Evolutionary conservation across 805 yeast genomes (phyloP).

Genomic region (Hemisphaericaspora nanyangensis): DNA sequence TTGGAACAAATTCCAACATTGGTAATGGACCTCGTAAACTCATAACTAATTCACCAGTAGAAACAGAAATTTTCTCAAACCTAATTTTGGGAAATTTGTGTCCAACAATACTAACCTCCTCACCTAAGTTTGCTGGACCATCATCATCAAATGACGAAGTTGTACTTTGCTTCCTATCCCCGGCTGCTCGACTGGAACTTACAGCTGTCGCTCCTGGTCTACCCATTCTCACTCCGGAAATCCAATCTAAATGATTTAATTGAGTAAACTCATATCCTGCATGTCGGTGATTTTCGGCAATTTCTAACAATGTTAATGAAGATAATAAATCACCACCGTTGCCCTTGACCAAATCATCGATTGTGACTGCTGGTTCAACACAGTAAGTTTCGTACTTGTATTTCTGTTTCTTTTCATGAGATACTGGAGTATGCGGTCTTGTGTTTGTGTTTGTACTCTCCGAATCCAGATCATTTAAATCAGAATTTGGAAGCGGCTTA

Average conservation of each 20-base stretch:
- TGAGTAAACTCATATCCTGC: conserved; percentile 32
- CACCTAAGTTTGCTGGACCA: conserved; percentile 69
- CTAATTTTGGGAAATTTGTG: conserved; percentile 82
- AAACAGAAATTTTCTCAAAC: conserved; percentile 84
- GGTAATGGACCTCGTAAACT: conserved; percentile 65
- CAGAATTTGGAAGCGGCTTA: too few relatives aligned
- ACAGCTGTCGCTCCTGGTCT: conserved; percentile 11
- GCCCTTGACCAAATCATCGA: conserved; percentile 28
- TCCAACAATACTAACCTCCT: conserved; percentile 85
- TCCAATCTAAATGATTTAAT: conserved; percentile 79
- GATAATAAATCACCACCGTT: conserved; percentile 33
- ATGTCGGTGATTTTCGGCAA: conserved; percentile 36
- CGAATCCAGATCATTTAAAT: conserved; percentile 6
- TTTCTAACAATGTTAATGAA: conserved; percentile 32
- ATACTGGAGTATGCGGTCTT: conserved; percentile 1
- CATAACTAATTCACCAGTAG: conserved; percentile 74
- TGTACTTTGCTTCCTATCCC: conserved; percentile 16
- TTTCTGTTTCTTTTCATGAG: conserved; percentile 1
- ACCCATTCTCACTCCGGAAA: conserved; percentile 85
- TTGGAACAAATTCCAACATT: neutral
- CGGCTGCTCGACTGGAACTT: conserved; percentile 30
- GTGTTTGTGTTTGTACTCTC: conserved; percentile 4
- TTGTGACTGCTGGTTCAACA: conserved; percentile 32
- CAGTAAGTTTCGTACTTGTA: conserved; percentile 32
- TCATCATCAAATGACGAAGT: conserved; percentile 17